Evolutionary conservation across 208 protist species (phyloP).

Genomic region (Trypanosoma cruzi): DNA sequence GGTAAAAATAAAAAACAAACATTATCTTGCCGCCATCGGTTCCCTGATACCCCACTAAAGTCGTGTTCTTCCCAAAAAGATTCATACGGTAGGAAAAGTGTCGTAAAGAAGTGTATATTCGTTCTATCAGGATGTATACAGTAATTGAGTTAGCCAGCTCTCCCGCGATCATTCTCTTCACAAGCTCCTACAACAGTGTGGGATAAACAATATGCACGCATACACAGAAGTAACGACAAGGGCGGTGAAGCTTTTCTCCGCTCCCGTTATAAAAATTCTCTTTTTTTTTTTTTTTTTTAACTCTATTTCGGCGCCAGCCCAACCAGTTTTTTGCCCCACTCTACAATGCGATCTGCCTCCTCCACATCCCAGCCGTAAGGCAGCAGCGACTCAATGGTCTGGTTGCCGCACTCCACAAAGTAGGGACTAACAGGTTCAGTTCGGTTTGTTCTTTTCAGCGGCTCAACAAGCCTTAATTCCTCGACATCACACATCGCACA

Average conservation of each 20-base stretch:
- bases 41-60: no score
- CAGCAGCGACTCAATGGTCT: constrained; percentile 59
- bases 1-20: no score
- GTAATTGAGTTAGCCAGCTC: no score
- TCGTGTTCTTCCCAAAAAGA: no score
- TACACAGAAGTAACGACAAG: not conserved
- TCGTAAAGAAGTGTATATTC: no score
- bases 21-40: no score
- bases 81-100: not conserved
- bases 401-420: constrained; percentile 85
- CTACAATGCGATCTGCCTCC: constrained; percentile 61
- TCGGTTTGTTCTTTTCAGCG: constrained; percentile 7
- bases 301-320: constrained; percentile 29
- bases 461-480: constrained; percentile 67
- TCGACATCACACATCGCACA: constrained; percentile 80
- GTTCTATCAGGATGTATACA: no score
- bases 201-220: not conserved
- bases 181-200: not conserved
- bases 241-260: not conserved
- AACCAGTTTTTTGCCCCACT: constrained; percentile 67
- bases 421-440: constrained; percentile 63
- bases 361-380: constrained; percentile 82
- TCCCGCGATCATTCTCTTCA: no score
- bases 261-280: not conserved
- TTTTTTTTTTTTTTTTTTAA: constrained; percentile 1